Evolutionary conservation across 345 rosid genomes (phyloP).

Genomic region (Noccaea caerulescens): DNA sequence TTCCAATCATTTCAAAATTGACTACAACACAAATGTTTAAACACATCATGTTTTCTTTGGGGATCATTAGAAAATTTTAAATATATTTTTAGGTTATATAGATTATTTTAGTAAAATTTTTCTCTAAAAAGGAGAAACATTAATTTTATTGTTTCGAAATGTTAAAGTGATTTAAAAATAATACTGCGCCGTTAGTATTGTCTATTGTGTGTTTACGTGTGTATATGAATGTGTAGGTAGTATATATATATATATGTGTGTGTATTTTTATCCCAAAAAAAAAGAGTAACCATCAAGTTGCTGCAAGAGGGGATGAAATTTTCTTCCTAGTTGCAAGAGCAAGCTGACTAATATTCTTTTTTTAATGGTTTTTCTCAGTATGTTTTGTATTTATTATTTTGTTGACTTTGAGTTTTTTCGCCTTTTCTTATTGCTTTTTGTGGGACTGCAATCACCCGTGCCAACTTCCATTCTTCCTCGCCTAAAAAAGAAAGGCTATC

Average conservation of each 20-base stretch:
- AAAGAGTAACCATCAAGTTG: slow-evolving; percentile 26
- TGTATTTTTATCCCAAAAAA: background rate
- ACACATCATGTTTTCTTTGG: background rate
- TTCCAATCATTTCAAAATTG: background rate
- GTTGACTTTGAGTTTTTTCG: slow-evolving; percentile 39
- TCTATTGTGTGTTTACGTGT: background rate
- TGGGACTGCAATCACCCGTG: slow-evolving; percentile 41
- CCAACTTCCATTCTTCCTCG: slow-evolving; percentile 36
- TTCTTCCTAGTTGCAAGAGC: slow-evolving; percentile 42
- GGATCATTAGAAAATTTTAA: background rate
- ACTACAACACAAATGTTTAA: background rate
- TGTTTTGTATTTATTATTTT: slow-evolving; percentile 28
- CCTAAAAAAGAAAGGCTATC: slow-evolving; percentile 33
- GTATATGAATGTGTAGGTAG: background rate
- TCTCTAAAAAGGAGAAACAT: too few relatives aligned
- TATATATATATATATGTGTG: background rate
- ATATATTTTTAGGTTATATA: background rate
- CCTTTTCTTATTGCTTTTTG: slow-evolving; percentile 15
- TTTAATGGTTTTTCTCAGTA: background rate
- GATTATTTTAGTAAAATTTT: background rate
- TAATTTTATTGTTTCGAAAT: background rate
- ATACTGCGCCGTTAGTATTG: too few relatives aligned
- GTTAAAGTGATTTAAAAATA: background rate
- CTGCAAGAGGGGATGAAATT: slow-evolving; percentile 34
- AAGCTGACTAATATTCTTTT: slow-evolving; percentile 23